Base-by-base conservation (phyloP, 148 eudicot genomes). In the Rhododendron simsii region DNA sequence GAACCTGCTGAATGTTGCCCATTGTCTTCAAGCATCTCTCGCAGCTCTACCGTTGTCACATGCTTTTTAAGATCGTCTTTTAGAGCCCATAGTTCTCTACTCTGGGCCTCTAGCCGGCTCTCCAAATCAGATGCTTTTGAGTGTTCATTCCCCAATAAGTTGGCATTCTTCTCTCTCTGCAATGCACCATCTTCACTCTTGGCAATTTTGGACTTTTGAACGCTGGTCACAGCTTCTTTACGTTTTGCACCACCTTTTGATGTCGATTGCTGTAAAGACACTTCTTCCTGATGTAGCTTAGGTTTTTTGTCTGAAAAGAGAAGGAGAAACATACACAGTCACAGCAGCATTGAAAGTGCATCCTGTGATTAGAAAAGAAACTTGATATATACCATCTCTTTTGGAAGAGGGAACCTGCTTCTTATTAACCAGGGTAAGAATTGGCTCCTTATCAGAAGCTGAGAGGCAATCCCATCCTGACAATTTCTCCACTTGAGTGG, bases 11-110 rank as follows among this genome's bases (percentile, higher is more conserved):
- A 91, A 79, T 93, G 91, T 88, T 93, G 99, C 39, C 85, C 91
- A 90, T 97, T 97, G 73, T 89, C 93, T 84, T 93, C 95, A 89
- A 97, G 98, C 99, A 97, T 97, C 91, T 91, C 89, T 87, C 95
- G 91, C 89, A 97, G 78, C 89, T 94, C 98, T 7, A 86, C 86
- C 44, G 93, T 90, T 26, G 94, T 86, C 77, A 97, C 98, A 86
- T 93, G 85, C 88, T 92, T 97, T 88, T 93, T 93, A 69, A 97
- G 91, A 90, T 93, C 91, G 87, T 97, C 99, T 91, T 97, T 97
- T 78, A 97, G 82, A 85, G 90, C 90, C 99, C 99, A 97, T 74
- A 97, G 85, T 83, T 91, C 93, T 90, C 87, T 97, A 48, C 89
- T 87, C 89, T 97, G 99, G 80, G 94, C 93, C 91, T 97, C 98